Conservation (phyloP, 2,329 filamentous ascomycete species). For the Fusarium compactum region DNA sequence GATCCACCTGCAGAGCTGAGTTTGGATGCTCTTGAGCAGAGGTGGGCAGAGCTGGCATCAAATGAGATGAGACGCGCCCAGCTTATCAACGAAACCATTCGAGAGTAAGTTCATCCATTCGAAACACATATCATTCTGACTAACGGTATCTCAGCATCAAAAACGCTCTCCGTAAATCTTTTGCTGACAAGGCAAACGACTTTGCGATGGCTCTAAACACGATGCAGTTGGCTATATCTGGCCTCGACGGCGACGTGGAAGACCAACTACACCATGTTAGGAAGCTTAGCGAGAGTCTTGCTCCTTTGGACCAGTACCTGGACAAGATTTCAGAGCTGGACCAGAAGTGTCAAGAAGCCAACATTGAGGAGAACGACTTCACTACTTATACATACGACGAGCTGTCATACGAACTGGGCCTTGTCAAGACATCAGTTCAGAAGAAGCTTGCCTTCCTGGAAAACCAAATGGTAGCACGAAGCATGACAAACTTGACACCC, state of each 20-base stretch:
- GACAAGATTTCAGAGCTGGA: constrained; percentile 88
- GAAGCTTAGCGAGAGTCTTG: constrained; percentile 84
- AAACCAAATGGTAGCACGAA: constrained; percentile 97
- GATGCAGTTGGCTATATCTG: constrained; percentile 92
- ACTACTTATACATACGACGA: constrained; percentile 99
- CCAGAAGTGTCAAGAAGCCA: constrained; percentile 91
- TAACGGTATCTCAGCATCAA: constrained; percentile 76
- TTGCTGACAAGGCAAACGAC: constrained; percentile 98
- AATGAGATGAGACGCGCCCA: constrained; percentile 91
- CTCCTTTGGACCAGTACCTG: constrained; percentile 91
- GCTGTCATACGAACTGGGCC: constrained; percentile 88
- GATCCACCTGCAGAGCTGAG: constrained; percentile 88
- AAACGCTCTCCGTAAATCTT: constrained; percentile 89
- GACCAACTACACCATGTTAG: constrained; percentile 92
- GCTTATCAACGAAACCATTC: constrained; percentile 96
- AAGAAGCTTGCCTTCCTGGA: constrained; percentile 98
- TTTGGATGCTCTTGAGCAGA: constrained; percentile 82
- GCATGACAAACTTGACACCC: constrained; percentile 98
- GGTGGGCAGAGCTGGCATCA: constrained; percentile 84
- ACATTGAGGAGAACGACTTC: constrained; percentile 99
- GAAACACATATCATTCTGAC: constrained; percentile 15
- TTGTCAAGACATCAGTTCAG: constrained; percentile 91
- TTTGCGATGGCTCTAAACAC: constrained; percentile 96
- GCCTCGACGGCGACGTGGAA: constrained; percentile 96
- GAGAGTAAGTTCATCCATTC: constrained; percentile 72